Conservation (phyloP, 208 protist species). For the Crithidia expoeki region DNA sequence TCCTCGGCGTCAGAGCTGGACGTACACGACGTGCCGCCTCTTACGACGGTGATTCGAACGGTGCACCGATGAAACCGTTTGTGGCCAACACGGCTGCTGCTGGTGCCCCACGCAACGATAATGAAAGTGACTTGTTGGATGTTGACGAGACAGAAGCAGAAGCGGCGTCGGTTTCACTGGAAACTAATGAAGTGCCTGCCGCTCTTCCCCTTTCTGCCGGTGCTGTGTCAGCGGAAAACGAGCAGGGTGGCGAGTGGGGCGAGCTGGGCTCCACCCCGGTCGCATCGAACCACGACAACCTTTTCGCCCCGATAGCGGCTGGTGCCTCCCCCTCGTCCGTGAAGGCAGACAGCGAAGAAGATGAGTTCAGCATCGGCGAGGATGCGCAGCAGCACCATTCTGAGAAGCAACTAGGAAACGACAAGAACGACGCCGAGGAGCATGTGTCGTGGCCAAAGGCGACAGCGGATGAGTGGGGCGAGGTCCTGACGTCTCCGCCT, state of each 20-base stretch:
- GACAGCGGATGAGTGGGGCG: constrained; percentile 3
- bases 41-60: background rate
- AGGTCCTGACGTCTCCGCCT: background rate
- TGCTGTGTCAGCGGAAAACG: background rate
- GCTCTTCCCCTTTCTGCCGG: background rate
- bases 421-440: too few relatives aligned
- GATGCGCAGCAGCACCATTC: background rate
- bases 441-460: background rate
- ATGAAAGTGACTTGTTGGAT: background rate
- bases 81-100: background rate
- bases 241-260: background rate
- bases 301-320: background rate
- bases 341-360: constrained; percentile 2
- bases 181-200: background rate
- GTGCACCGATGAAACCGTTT: constrained; percentile 1
- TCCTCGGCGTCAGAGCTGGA: background rate
- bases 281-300: constrained; percentile 1
- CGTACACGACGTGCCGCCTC: background rate
- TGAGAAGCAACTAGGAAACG: too few relatives aligned
- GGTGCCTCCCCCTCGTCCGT: background rate
- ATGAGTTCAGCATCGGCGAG: background rate
- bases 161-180: background rate
- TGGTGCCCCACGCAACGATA: background rate
- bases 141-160: background rate
- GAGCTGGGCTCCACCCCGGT: background rate